phyloP scores from a whole-genome alignment of 495 filamentous ascomycete species.

The Penicillium daleae region DNA sequence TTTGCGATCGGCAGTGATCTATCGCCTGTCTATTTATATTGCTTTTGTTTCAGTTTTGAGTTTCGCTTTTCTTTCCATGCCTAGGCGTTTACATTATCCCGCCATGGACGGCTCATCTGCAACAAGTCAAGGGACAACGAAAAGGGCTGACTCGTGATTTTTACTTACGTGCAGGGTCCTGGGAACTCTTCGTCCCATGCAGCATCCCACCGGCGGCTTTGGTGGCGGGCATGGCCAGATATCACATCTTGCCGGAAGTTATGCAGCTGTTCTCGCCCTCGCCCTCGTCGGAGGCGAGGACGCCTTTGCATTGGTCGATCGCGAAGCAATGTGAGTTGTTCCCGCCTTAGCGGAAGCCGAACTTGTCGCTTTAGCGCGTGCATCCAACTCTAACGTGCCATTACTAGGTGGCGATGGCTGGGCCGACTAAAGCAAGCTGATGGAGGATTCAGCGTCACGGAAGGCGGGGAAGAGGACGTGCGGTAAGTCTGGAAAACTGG shows the following conservation, averaged over 20 bases:
- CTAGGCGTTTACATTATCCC: background rate
- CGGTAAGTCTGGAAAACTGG: slow-evolving; percentile 55
- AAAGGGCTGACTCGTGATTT: background rate
- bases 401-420: slow-evolving; percentile 77
- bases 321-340: slow-evolving; percentile 67
- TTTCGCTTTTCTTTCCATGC: no score
- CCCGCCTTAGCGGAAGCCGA: background rate
- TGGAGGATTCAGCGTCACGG: slow-evolving; percentile 80
- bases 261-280: slow-evolving; percentile 78
- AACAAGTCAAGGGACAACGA: background rate
- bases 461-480: slow-evolving; percentile 89
- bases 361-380: slow-evolving; percentile 17
- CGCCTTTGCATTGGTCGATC: slow-evolving; percentile 75
- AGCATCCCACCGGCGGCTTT: slow-evolving; percentile 85
- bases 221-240: slow-evolving; percentile 91
- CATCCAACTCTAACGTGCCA: slow-evolving; percentile 24
- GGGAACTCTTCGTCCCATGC: slow-evolving; percentile 73
- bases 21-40: background rate
- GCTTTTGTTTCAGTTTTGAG: background rate
- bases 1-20: background rate
- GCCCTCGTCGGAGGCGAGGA: slow-evolving; percentile 75
- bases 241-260: slow-evolving; percentile 85
- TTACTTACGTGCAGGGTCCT: slow-evolving; percentile 53
- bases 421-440: slow-evolving; percentile 78
- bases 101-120: background rate